Evolutionary conservation across 129 eudicot species (phyloP).

Genomic region (Apium graveolens): DNA sequence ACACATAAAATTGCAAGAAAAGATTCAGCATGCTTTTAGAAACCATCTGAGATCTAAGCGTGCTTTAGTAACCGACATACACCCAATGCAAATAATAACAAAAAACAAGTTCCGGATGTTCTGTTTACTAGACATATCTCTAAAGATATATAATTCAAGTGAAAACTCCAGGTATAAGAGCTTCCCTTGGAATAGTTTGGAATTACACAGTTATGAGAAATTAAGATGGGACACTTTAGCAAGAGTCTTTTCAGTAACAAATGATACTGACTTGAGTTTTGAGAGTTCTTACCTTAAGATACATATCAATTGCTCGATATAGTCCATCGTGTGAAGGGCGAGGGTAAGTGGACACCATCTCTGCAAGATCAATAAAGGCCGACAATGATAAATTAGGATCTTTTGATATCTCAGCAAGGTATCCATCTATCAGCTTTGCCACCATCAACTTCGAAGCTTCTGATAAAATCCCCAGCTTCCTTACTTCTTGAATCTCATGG

Average conservation of each 20-base stretch:
- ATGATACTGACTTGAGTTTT: neutral
- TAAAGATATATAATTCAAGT: neutral
- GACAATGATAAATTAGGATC: conserved; percentile 68
- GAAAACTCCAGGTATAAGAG: neutral
- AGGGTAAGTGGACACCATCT: conserved; percentile 55
- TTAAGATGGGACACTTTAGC: neutral
- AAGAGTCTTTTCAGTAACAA: neutral
- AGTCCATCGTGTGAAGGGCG: conserved; percentile 79
- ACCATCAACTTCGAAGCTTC: conserved; percentile 96
- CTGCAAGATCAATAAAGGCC: conserved; percentile 60
- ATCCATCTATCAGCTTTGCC: conserved; percentile 70
- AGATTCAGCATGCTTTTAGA: neutral
- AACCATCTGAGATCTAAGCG: neutral
- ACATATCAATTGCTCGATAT: conserved; percentile 85
- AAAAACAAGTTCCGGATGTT: neutral
- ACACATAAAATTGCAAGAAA: neutral
- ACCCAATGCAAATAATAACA: neutral
- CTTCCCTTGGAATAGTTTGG: neutral
- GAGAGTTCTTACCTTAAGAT: conserved; percentile 57
- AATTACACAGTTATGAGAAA: neutral
- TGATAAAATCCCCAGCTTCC: conserved; percentile 60
- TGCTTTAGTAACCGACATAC: neutral
- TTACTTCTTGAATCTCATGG: conserved; percentile 47
- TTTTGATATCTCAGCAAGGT: conserved; percentile 79
- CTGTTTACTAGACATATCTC: neutral